Base-by-base conservation (phyloP, 768 basidiomycete species). In the Suillus spraguei region DNA sequence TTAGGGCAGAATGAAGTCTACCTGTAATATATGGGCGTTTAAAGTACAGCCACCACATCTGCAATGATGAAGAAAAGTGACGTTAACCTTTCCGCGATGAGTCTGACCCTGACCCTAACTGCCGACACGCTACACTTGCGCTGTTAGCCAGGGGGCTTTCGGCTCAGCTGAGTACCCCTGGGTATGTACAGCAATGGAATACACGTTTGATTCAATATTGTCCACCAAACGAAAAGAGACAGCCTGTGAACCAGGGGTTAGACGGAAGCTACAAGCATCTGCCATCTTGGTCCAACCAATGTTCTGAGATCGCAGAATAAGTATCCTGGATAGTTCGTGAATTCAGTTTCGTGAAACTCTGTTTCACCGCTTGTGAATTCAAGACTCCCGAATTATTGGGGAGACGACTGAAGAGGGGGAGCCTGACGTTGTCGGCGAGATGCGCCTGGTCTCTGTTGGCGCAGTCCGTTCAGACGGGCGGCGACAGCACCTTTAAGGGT, bases 271-370 rank as follows among this genome's bases (percentile, higher is more conserved):
- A 16, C 96, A 59, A 99, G 80, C 91, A 98, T 94, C 86, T 85
- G 17, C 96, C 96, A 74, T 99, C 97, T 73, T 98, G 93, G 63
- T 88, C 86, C 1, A 39, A 99, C 96, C 53, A 99, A 82, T 16
- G 94, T 96, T 50, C 96, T 96, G 49, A 99, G 79, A 76, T 99
- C 96, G 59, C 92, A 86, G 82, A 99, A 99, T 72, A 99, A n/a
- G n/a, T n/a, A n/a, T 97, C 76, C 97, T 94, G 33, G 92, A 86
- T 50, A 99, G 78, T 75, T 99, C 96, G 70, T 97, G 94, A 60
- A 99, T 98, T 99, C 97, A 60, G 99, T 99, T 72, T 98, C 95
- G 56, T 92, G 87, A 61, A 99, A 98, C 71, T 98, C 97, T 0
- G 82, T 82, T 74, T 99, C 95, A 11, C 17, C 96, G 90, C 72